phyloP scores from a whole-genome alignment of 768 basidiomycete species.

The Gloeostereum incarnatum region DNA sequence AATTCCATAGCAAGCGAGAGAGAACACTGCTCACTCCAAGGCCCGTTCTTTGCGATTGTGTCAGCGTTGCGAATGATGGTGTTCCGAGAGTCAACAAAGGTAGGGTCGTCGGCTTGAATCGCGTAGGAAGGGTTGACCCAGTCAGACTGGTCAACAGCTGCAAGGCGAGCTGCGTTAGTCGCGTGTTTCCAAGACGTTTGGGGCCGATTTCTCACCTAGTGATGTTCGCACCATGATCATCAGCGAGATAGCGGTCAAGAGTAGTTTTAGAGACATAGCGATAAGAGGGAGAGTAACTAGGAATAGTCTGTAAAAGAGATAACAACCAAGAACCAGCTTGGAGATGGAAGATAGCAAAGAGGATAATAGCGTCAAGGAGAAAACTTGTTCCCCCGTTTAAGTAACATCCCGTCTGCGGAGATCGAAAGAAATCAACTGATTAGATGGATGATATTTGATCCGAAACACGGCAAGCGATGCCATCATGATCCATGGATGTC shows the following conservation, averaged over 20 bases:
- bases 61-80: slow-evolving; percentile 26
- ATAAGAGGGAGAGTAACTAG: slow-evolving; percentile 5
- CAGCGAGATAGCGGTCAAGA: slow-evolving; percentile 1
- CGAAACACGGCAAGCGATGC: not conserved
- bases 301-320: not conserved
- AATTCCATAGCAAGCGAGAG: not conserved
- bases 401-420: too few species aligned
- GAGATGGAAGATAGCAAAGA: slow-evolving; percentile 1
- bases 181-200: too few species aligned
- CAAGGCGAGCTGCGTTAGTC: too few species aligned
- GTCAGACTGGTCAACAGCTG: too few species aligned
- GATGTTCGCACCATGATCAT: slow-evolving; percentile 1
- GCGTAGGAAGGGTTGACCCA: too few species aligned
- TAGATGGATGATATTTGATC: not conserved
- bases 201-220: not conserved
- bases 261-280: too few species aligned
- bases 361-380: slow-evolving; percentile 6
- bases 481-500: not conserved
- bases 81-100: not conserved
- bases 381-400: not conserved
- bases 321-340: slow-evolving; percentile 4
- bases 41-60: slow-evolving; percentile 24
- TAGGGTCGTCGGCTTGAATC: too few species aligned
- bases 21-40: slow-evolving; percentile 22
- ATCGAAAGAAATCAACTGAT: too few species aligned